Evolutionary conservation across 2,329 filamentous ascomycete species (phyloP).

Genomic region (Pseudocercospora crystallina): DNA sequence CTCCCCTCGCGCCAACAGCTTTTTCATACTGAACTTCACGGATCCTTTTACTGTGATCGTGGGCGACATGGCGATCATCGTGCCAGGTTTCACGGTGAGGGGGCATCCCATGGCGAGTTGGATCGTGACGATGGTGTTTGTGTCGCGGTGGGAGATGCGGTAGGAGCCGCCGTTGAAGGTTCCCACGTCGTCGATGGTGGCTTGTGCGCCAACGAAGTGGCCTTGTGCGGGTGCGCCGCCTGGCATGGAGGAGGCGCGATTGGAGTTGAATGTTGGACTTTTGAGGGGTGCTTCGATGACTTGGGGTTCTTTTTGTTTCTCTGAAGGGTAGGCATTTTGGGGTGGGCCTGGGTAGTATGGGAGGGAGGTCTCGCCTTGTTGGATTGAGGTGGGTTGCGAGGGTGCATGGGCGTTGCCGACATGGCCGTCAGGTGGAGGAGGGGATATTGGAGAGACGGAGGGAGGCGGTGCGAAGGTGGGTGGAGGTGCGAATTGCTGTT

Average conservation of each 20-base stretch:
- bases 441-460: conserved; percentile 32
- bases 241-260: conserved; percentile 30
- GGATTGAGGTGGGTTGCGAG: conserved; percentile 18
- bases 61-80: conserved; percentile 94
- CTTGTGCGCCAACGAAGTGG: conserved; percentile 64
- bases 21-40: conserved; percentile 86
- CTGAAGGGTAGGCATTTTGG: conserved; percentile 31
- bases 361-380: conserved; percentile 30
- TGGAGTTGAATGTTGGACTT: conserved; percentile 34
- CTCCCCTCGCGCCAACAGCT: conserved; percentile 79
- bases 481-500: conserved; percentile 32
- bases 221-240: conserved; percentile 45
- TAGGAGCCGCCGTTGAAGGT: conserved; percentile 96
- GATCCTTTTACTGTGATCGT: conserved; percentile 79
- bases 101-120: conserved; percentile 90
- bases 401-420: conserved; percentile 20
- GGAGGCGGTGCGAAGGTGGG: conserved; percentile 26
- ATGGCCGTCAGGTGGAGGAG: conserved; percentile 34
- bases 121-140: conserved; percentile 83
- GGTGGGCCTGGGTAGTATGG: conserved; percentile 41
- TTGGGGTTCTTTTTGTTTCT: conserved; percentile 33
- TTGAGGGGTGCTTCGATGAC: conserved; percentile 21
- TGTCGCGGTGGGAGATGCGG: conserved; percentile 86
- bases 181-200: conserved; percentile 77
- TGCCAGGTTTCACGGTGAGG: conserved; percentile 74